phyloP scores from a whole-genome alignment of 1,284 basidiomycete species.

The Xerocomus amazonicus region DNA sequence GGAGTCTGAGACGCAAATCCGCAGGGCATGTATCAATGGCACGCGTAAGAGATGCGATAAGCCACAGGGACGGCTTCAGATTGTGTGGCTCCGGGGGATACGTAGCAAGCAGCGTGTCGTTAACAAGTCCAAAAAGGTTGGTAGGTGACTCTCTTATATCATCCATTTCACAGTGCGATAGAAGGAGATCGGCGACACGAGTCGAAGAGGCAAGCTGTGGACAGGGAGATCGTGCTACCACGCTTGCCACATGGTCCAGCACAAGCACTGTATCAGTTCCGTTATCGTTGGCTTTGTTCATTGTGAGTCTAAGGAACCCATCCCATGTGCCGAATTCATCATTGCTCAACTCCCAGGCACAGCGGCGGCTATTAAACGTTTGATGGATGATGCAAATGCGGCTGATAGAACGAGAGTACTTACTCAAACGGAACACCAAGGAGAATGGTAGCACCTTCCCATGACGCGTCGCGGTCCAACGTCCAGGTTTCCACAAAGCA shows the following conservation, averaged over 20 bases:
- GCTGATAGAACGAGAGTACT: constrained; percentile 25
- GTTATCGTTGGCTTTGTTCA: constrained; percentile 55
- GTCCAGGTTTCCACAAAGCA: constrained; percentile 53
- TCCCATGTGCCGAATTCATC: constrained; percentile 60
- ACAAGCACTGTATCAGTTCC: constrained; percentile 51
- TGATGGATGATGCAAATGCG: constrained; percentile 7
- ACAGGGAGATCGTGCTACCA: constrained; percentile 43
- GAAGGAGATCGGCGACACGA: constrained; percentile 56
- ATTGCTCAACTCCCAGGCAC: constrained; percentile 51
- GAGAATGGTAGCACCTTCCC: constrained; percentile 54
- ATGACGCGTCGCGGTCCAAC: constrained; percentile 37
- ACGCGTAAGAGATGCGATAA: constrained; percentile 51
- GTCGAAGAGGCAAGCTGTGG: constrained; percentile 42
- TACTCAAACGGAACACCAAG: constrained; percentile 62
- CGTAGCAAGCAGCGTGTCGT: constrained; percentile 52
- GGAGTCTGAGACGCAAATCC: constrained; percentile 41
- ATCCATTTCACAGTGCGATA: constrained; percentile 49
- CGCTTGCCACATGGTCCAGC: constrained; percentile 50
- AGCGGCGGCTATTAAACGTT: constrained; percentile 37
- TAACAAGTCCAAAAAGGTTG: constrained; percentile 51
- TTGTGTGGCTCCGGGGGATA: constrained; percentile 63
- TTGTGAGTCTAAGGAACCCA: constrained; percentile 45
- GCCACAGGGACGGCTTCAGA: constrained; percentile 55
- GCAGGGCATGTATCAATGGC: constrained; percentile 52
- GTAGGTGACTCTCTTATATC: constrained; percentile 49